Evolutionary conservation across 225 moss, liverwort and hornwort genomes (phyloP), one percentile per base, ranked within the genome.

Genomic region (Lunularia cruciata): DNA sequence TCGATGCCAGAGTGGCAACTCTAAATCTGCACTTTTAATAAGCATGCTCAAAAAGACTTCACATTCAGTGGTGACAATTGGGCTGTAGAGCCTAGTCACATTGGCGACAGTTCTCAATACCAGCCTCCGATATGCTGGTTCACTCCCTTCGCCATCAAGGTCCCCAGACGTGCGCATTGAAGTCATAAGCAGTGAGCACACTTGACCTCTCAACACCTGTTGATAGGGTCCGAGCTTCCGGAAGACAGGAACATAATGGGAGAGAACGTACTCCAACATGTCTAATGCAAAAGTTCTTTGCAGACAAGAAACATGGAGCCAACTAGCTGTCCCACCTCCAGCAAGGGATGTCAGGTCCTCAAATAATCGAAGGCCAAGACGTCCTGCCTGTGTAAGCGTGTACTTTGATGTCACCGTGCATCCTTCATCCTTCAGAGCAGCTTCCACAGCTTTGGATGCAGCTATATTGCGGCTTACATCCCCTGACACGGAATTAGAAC

Each of bases 21-120:
- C 98, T 37, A 87, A 69, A 70, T 93, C 98, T 72, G 89, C 85
- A 76, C 93, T 98, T 84, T 91, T 98, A 47, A 98, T 86, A 10
- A 98, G 90, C 98, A 98, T 98, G 76, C 91, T 93, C 78, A 98
- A 75, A 67, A 98, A 98, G 19, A 98, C 98, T 81, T 99, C 98
- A 76, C 93, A 93, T 76, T 99, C 98, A 4, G 91, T 99, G 27
- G 93, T 85, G 68, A 99, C 79, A 72, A 85, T 83, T 60, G 85
- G 85, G 57, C 89, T 86, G 82, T 99, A 91, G 16, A 99, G 81
- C 74, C 93, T 89, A 32, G 88, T 93, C 27, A 99, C 91, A 74
- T 83, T 99, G 47, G 98, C 87, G 38, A 99, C 93, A 28, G 98
- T 86, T 34, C 93, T 89, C 70, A 99, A 75, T 16, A 99, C 85